Base-by-base conservation (phyloP, 768 basidiomycete species). In the Pleurotus sapidus region DNA sequence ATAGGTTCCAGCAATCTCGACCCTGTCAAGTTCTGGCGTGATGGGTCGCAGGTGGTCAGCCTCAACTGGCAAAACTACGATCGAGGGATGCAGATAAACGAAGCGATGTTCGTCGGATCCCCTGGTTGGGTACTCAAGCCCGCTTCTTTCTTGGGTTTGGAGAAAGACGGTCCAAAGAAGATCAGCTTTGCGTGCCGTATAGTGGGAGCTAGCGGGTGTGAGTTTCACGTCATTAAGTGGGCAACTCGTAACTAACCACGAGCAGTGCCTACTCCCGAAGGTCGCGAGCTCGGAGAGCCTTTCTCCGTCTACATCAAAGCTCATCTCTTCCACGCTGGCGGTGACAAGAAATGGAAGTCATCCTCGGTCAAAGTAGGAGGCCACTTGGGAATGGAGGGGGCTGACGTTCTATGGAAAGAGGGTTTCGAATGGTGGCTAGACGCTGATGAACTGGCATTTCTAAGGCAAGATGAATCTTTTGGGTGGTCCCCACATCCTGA, bases 51-150 rank as follows among this genome's bases (percentile, higher is more conserved):
- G 50, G 72, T 87, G 9, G 78, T 77, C 0, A 77, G 78, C 38
- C 67, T 87, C 43, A 86, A 87, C 60, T 86, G 85, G 85, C 84
- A 87, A 67, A 72, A 70, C n/a, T 84, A 78, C 61, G 84, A 86
- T 62, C 63, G 60, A 1, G 79, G 79, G 1, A 80, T 83, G 78
- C 82, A 84, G 60, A 64, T 87, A 20, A 85, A 86, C 61, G 86
- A 85, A 65, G 85, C 75, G 0, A 75, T 87, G 77, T 87, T 86
- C 63, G 74, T 75, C 0, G 85, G 81, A 0, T 80, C 75, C 3
- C 63, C 68, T 2, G 85, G 84, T 1, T 87, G 82, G 82, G 77
- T 83, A 1, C 65, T 74, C 34, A 83, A 82, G 60, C 84, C 84
- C 1, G 60, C 61, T 11, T 46, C 57, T 18, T 54, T 73, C 58